Percentiles rank a stretch among this genome's conserved stretches.
Evolutionary conservation across 495 filamentous ascomycete genomes (phyloP).

Genomic region (Annulohypoxylon stygium): DNA sequence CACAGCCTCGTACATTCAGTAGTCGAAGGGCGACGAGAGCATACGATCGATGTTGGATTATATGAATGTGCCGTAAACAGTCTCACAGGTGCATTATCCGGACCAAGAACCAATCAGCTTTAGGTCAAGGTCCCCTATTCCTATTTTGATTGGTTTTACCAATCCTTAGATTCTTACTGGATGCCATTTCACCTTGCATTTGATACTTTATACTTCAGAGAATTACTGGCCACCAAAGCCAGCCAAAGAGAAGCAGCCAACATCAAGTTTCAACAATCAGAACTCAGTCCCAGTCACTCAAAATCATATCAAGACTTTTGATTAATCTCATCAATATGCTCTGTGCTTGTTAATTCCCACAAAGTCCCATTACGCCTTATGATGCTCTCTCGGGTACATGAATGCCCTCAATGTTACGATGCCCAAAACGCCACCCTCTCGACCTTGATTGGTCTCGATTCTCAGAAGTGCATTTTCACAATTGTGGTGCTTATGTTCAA

Average conservation of each 20-base stretch:
- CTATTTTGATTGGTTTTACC: background rate
- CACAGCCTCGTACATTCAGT: background rate
- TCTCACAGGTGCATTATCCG: no score
- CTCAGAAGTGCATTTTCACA: constrained; percentile 12
- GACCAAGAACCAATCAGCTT: no score
- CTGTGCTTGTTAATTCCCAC: constrained; percentile 9
- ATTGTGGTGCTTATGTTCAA: constrained; percentile 14
- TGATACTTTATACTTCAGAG: no score
- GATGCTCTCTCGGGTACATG: constrained; percentile 25
- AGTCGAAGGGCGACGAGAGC: background rate
- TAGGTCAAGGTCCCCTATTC: background rate
- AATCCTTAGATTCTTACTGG: background rate
- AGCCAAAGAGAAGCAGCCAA: no score
- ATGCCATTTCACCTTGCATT: no score
- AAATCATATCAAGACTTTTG: background rate
- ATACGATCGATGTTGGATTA: no score
- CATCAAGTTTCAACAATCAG: background rate
- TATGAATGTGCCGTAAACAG: no score
- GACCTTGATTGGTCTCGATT: constrained; percentile 15
- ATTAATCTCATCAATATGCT: constrained; percentile 8
- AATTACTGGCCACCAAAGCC: no score
- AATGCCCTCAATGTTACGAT: constrained; percentile 40
- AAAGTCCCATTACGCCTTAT: constrained; percentile 37
- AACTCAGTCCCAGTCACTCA: background rate
- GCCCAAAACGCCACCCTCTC: constrained; percentile 15